Percentiles rank a stretch among this genome's conserved stretches.
Evolutionary conservation across 2,329 filamentous ascomycete species (phyloP).

Genomic region (Whalleya microplaca): DNA sequence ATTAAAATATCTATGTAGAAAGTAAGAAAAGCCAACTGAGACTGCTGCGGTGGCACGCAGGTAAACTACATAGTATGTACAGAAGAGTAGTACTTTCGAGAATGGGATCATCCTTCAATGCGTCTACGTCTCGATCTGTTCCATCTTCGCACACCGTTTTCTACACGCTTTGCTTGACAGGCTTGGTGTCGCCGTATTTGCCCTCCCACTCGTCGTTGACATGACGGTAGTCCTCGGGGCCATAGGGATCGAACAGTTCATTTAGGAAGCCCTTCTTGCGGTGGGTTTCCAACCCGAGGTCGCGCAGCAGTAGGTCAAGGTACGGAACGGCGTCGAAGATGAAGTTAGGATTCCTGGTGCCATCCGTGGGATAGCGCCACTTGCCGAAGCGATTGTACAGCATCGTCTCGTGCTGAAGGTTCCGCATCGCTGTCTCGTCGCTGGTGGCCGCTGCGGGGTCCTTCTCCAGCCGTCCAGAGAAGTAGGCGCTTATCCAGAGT

Average conservation of each 20-base stretch:
- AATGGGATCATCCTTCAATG: background rate
- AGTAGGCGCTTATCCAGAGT: constrained; percentile 61
- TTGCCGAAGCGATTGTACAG: constrained; percentile 70
- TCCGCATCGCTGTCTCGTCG: constrained; percentile 43
- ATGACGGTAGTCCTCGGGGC: constrained; percentile 59
- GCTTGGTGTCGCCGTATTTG: constrained; percentile 15
- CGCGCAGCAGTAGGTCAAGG: constrained; percentile 67
- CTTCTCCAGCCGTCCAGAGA: constrained; percentile 48
- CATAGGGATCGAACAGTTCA: constrained; percentile 61
- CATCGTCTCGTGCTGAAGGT: constrained; percentile 57
- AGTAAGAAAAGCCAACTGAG: background rate
- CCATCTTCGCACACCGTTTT: background rate
- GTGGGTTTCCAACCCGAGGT: constrained; percentile 63
- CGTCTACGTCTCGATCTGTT: background rate
- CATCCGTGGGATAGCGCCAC: constrained; percentile 70
- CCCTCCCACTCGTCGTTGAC: constrained; percentile 56
- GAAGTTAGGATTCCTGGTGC: constrained; percentile 66
- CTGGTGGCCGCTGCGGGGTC: constrained; percentile 29
- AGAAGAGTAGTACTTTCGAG: background rate
- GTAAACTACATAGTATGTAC: background rate
- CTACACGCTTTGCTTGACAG: background rate
- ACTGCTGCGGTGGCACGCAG: background rate
- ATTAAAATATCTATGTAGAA: background rate
- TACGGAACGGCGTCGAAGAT: constrained; percentile 79
- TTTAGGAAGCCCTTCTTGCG: constrained; percentile 57